Base-by-base conservation (phyloP, 345 rosid species). In the Lepidium africanum region DNA sequence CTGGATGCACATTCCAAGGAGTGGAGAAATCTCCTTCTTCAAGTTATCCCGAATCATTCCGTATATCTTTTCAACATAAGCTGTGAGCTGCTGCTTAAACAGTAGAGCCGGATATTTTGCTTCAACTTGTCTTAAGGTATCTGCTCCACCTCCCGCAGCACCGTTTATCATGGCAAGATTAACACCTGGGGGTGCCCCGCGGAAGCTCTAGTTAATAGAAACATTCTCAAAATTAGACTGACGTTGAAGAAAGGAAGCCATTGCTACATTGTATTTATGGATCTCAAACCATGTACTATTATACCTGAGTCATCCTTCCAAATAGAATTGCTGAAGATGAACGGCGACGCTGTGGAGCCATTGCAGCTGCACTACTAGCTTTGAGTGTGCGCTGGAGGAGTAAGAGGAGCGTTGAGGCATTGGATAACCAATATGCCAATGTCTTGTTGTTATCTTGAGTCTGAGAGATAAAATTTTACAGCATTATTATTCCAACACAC, bases 101-200 rank as follows among this genome's bases (percentile, higher is more conserved):
- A 92, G 90, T 81, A 92, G 71, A 62, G 98, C 98, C 5, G 98
- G 98, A 73, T 92, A 92, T 75, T 92, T 92, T 38, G 98, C 98
- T 76, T 92, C 98, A 61, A 92, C 98, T 83, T 92, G 96, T 67
- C 88, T 77, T 77, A 92, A 78, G 36, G 81, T 63, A 70, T 86
- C 90, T 36, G 72, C 83, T 76, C 92, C 96, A 35, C 86, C 80
- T 32, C 69, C 82, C 47, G 73, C 72, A 43, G 87, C 76, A 50
- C 88, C 84, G 37, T 86, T 89, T 52, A 87, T 82, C 49, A 89
- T 58, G 73, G 92, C 79, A 55, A 87, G 82, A 77, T 83, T 91
- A 51, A 89, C 87, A 43, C 96, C 96, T 77, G 85, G 97, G 9
- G 97, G 97, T 49, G 90, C 2, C 21, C 96, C 97, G 7, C 97